phyloP scores from a whole-genome alignment of 495 filamentous ascomycete species.

The Lindgomyces ingoldianus region DNA sequence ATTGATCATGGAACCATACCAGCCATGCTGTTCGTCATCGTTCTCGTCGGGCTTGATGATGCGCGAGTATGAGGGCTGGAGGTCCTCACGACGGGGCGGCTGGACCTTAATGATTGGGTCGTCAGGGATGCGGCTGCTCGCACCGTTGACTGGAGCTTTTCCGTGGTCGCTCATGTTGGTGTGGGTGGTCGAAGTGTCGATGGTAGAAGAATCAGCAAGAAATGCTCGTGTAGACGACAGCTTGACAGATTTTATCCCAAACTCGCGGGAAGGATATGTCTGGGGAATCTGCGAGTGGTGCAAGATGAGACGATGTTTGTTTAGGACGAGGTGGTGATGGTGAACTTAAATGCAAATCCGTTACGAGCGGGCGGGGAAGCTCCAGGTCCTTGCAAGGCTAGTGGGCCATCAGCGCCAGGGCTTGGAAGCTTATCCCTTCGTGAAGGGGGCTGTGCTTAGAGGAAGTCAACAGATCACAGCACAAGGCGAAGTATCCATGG shows the following conservation, averaged over 20 bases:
- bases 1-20: conserved; percentile 90
- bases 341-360: neutral
- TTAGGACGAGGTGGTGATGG: neutral
- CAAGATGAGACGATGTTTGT: neutral
- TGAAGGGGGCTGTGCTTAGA: conserved; percentile 1
- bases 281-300: neutral
- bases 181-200: conserved; percentile 11
- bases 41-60: conserved; percentile 65
- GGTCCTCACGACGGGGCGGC: conserved; percentile 76
- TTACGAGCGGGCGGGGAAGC: neutral
- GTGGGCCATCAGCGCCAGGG: neutral
- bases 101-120: conserved; percentile 68
- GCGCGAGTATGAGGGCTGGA: conserved; percentile 87
- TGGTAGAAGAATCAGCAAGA: conserved; percentile 10
- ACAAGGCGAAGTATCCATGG: conserved; percentile 1
- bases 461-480: neutral
- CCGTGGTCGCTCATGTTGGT: conserved; percentile 30
- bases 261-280: neutral
- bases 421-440: neutral
- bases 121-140: conserved; percentile 11
- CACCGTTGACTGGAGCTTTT: conserved; percentile 33
- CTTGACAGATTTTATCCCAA: neutral
- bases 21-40: conserved; percentile 74
- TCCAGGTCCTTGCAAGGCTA: neutral
- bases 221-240: conserved; percentile 11